Base-by-base conservation (phyloP, 306 rosid genomes). In the Carpinus viminea region DNA sequence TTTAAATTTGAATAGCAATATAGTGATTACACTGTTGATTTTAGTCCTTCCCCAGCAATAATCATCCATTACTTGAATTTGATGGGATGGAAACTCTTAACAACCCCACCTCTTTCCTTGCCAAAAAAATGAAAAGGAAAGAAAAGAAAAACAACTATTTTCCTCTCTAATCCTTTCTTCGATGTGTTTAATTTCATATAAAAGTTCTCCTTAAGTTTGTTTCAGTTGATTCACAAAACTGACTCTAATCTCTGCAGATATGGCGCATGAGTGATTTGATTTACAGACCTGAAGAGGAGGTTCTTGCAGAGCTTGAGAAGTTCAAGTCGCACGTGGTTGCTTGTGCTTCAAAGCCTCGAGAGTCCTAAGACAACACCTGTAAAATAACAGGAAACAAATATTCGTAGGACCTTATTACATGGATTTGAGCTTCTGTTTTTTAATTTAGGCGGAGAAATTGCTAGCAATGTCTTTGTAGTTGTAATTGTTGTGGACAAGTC, bases 231-330 rank as follows among this genome's bases (percentile, higher is more conserved):
- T 31, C 34, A 26, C 47, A 56, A 48, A 54, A 28, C 36, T 26
- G 51, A 79, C 15, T 45, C 65, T 72, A 57, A 50, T 82, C 36
- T 47, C 18, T 86, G 88, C 91, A 96, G 99, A 96, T 96, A 84
- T 96, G 99, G 99, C 97, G 99, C 78, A 91, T 96, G 98, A 96
- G 96, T 74, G 99, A 96, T 74, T 83, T 96, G 86, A 88, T 96
- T 64, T 96, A 96, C 88, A 78, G 99, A 82, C 98, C 99, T 0
- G 99, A 96, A 78, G 97, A 96, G 3, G 99, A 91, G 86, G 99
- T 96, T 84, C 78, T 96, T 81, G 93, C 88, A 8, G 98, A 96
- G 92, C 91, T 96, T 28, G 99, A 96, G 89, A 91, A 93, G 77
- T 96, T 96, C 88, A 96, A 91, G 87, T 79, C 98, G 5, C 99